Evolutionary conservation across 78 protist species (phyloP).

Genomic region (Dictyostelium capitatum): DNA sequence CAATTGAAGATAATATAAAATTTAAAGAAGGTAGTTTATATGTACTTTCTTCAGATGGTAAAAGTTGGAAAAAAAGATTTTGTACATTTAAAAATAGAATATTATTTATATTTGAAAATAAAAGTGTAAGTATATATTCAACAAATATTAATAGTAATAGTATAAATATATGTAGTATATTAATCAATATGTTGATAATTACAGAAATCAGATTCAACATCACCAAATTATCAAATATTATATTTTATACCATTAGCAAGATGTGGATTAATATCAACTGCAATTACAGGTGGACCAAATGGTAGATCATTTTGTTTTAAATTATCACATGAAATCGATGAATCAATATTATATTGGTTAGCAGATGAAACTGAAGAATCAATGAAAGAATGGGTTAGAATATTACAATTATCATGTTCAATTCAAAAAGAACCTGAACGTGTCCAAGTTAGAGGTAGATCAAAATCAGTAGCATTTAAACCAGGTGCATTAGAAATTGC

Average conservation of each 20-base stretch:
- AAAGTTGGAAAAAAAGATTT: slow-evolving; percentile 56
- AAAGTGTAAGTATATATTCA: slow-evolving; percentile 12
- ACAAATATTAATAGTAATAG: too few species aligned
- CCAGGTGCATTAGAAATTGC: slow-evolving; percentile 49
- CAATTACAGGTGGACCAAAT: slow-evolving; percentile 17
- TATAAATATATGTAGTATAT: too few species aligned
- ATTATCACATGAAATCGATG: slow-evolving; percentile 46
- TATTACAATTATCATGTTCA: slow-evolving; percentile 8
- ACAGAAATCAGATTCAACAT: slow-evolving; percentile 44
- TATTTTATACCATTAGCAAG: slow-evolving; percentile 67
- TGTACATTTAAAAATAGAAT: slow-evolving; percentile 43
- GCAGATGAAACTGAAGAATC: slow-evolving; percentile 18
- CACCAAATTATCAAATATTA: slow-evolving; percentile 13
- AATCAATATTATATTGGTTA: slow-evolving; percentile 60
- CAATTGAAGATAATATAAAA: slow-evolving; percentile 2
- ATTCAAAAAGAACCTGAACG: slow-evolving; percentile 49
- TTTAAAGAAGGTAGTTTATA: slow-evolving; percentile 14
- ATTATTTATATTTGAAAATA: slow-evolving; percentile 39
- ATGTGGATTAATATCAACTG: slow-evolving; percentile 57
- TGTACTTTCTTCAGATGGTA: slow-evolving; percentile 45
- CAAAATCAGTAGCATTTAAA: slow-evolving; percentile 42
- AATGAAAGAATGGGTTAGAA: slow-evolving; percentile 47
- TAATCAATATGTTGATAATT: too few species aligned
- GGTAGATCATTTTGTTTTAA: slow-evolving; percentile 54
- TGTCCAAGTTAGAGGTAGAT: slow-evolving; percentile 18